Percentiles rank a stretch among this genome's conserved stretches.
phyloP scores from a whole-genome alignment of 2,329 filamentous ascomycete species.

The Stemphylium lycopersici region DNA sequence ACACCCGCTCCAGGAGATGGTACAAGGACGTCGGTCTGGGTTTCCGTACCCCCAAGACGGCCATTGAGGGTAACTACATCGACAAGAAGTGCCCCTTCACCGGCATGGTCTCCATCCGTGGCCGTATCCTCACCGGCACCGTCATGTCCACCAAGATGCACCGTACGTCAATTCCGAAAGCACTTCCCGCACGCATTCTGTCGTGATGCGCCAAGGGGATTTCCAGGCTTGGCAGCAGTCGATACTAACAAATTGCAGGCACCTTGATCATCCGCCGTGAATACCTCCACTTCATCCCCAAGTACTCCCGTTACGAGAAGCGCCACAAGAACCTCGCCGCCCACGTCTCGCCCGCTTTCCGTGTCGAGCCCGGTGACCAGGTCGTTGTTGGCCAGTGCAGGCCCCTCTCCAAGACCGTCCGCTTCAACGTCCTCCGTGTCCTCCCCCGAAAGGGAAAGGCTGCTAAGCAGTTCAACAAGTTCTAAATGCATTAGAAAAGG shows the following conservation, averaged over 20 bases:
- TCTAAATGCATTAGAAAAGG: constrained; percentile 66
- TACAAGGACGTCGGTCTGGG: constrained; percentile 99
- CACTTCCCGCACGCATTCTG: not conserved
- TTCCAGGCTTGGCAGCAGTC: constrained; percentile 15
- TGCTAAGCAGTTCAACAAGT: constrained; percentile 98
- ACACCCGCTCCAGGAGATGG: constrained; percentile 73
- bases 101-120: constrained; percentile 98
- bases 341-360: constrained; percentile 99
- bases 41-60: constrained; percentile 97
- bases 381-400: constrained; percentile 99
- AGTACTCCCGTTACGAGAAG: constrained; percentile 99
- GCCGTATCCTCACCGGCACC: constrained; percentile 99
- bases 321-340: constrained; percentile 99
- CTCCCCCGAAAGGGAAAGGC: constrained; percentile 96
- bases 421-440: constrained; percentile 99
- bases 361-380: constrained; percentile 99
- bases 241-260: constrained; percentile 33
- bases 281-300: constrained; percentile 99
- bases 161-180: constrained; percentile 59
- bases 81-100: constrained; percentile 99
- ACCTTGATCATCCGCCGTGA: constrained; percentile 99
- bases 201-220: not conserved
- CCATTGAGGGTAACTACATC: constrained; percentile 99
- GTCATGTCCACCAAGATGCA: constrained; percentile 99
- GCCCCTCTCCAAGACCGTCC: constrained; percentile 99